These are phyloP conservation scores for Venturia effusa DNA, from an alignment of 2,329 filamentous ascomycete species.

Conservation along the genomic window DNA sequence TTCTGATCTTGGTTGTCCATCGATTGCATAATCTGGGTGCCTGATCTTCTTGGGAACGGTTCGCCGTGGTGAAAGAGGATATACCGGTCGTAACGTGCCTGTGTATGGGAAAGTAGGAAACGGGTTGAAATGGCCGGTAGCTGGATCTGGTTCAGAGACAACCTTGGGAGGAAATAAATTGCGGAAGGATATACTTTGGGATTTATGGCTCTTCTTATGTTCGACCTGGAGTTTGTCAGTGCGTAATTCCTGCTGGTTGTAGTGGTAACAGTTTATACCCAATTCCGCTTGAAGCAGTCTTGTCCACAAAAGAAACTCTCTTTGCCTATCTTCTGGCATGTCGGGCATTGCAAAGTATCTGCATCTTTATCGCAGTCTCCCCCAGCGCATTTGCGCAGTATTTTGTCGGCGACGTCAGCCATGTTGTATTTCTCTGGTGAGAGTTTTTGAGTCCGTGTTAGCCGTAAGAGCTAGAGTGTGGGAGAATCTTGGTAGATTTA, in stretches of 20 bases:
- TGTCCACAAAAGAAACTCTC: conserved; percentile 97
- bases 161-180: conserved; percentile 66
- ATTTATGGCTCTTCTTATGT: conserved; percentile 79
- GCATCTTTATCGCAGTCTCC: conserved; percentile 80
- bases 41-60: conserved; percentile 67
- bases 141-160: conserved; percentile 85
- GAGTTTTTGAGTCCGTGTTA: not conserved
- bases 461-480: not conserved
- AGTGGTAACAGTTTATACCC: conserved; percentile 50
- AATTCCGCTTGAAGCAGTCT: conserved; percentile 98
- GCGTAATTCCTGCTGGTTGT: conserved; percentile 20
- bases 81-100: conserved; percentile 73
- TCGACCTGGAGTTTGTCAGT: conserved; percentile 44
- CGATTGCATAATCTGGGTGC: conserved; percentile 76
- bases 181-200: conserved; percentile 60
- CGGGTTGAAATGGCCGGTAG: conserved; percentile 80
- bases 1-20: conserved; percentile 63
- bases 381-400: conserved; percentile 63
- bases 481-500: not conserved
- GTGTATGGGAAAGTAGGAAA: conserved; percentile 82
- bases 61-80: conserved; percentile 35
- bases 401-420: not conserved
- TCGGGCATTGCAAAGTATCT: conserved; percentile 81
- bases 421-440: not conserved
- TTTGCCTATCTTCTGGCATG: conserved; percentile 80